Conservation (phyloP, 83 land plant genomes). For the Diphasiastrum complanatum region DNA sequence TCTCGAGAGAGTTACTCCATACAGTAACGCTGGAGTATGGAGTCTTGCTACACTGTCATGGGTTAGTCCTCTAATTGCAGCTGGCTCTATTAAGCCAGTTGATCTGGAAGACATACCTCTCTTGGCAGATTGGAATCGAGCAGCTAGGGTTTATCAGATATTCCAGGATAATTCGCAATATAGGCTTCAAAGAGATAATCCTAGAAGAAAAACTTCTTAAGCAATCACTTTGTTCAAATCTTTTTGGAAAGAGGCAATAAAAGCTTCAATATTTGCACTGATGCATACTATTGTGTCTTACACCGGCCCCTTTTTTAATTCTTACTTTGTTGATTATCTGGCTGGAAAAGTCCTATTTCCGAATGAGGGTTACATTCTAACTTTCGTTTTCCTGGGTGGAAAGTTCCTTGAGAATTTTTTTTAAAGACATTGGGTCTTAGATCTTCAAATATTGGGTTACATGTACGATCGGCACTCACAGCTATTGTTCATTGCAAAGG, state of each 20-base stretch:
- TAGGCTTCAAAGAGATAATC: not conserved
- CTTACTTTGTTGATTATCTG: not conserved
- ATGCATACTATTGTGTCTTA: not conserved
- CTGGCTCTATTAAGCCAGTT: conserved; percentile 37
- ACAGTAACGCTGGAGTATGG: conserved; percentile 38
- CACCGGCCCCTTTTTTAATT: not conserved
- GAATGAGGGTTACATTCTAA: not conserved
- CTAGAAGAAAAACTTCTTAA: not conserved
- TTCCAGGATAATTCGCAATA: not conserved
- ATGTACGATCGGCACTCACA: not conserved
- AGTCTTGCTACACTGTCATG: conserved; percentile 53
- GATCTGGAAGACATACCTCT: conserved; percentile 42
- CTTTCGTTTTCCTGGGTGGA: not conserved
- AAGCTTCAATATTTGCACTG: not conserved
- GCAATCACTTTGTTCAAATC: not conserved
- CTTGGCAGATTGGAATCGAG: conserved; percentile 21
- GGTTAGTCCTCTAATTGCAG: conserved; percentile 42
- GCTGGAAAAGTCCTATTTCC: not conserved
- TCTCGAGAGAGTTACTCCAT: too few relatives aligned
- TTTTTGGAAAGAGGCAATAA: conserved; percentile 1
- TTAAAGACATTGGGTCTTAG: not conserved
- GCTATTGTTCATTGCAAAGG: not conserved
- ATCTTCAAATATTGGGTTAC: not conserved
- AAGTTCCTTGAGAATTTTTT: not conserved
- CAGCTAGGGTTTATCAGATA: conserved; percentile 1